A percentile compares a stretch with the other conserved stretches of the same genome.
Evolutionary conservation across 306 rosid species (phyloP).

Genomic region (Ceratonia siliqua): DNA sequence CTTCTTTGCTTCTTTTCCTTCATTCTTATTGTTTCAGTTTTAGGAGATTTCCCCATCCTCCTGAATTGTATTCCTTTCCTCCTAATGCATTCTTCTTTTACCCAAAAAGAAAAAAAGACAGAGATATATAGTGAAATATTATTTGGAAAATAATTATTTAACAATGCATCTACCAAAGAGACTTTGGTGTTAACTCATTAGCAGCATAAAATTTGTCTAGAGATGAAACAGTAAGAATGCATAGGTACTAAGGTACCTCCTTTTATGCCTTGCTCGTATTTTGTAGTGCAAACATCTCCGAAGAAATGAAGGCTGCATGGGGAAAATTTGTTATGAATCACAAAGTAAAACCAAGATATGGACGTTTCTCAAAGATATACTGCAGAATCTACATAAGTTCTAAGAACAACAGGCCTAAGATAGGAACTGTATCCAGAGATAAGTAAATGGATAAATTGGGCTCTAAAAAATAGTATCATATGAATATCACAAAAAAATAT

Average conservation of each 20-base stretch:
- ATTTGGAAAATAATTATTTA: conserved; percentile 11
- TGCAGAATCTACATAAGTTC: not conserved
- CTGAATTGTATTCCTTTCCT: no score
- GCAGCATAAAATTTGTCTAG: not conserved
- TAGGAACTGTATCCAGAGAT: conserved; percentile 7
- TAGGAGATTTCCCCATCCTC: not conserved
- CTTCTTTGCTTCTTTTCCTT: not conserved
- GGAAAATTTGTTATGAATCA: conserved; percentile 24
- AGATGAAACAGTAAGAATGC: not conserved
- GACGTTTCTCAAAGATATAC: not conserved
- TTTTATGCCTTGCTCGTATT: conserved; percentile 61
- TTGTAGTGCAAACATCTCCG: conserved; percentile 77
- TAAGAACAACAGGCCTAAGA: conserved; percentile 20
- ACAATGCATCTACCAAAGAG: conserved; percentile 8
- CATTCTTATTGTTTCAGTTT: not conserved
- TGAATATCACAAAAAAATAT: conserved; percentile 3
- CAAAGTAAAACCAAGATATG: not conserved
- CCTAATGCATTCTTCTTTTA: not conserved
- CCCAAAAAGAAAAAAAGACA: not conserved
- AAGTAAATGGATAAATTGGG: not conserved
- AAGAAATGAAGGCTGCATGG: conserved; percentile 82
- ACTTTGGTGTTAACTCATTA: not conserved
- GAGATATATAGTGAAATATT: not conserved
- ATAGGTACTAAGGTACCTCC: conserved; percentile 61
- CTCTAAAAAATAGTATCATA: not conserved